Percentiles rank a stretch among this genome's conserved stretches.
phyloP scores from a whole-genome alignment of 2,329 filamentous ascomycete species.

The Exophiala calicioides region DNA sequence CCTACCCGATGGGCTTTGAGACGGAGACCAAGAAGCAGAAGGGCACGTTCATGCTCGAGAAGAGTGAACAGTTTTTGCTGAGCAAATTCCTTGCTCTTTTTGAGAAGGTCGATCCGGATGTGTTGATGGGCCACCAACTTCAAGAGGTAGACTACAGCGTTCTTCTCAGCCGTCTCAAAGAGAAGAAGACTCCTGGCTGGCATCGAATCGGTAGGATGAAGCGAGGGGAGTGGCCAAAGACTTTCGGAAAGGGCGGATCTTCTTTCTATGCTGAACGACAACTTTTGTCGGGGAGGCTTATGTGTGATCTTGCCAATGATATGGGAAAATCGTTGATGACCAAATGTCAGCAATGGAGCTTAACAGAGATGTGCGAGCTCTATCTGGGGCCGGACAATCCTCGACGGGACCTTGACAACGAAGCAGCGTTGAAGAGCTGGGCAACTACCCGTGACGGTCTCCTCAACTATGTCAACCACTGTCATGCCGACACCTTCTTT shows the following conservation, averaged over 20 bases:
- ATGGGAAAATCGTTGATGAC: slow-evolving; percentile 96
- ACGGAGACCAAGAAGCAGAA: slow-evolving; percentile 55
- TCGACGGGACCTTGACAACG: slow-evolving; percentile 84
- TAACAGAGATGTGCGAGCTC: slow-evolving; percentile 95
- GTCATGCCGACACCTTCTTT: slow-evolving; percentile 93
- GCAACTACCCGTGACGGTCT: slow-evolving; percentile 79
- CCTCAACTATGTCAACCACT: slow-evolving; percentile 90
- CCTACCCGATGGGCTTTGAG: slow-evolving; percentile 87
- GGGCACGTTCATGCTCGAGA: slow-evolving; percentile 79
- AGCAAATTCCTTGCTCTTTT: slow-evolving; percentile 88
- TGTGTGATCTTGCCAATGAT: slow-evolving; percentile 94
- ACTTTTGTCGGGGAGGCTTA: slow-evolving; percentile 79
- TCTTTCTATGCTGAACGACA: slow-evolving; percentile 94
- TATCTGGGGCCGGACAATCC: slow-evolving; percentile 73
- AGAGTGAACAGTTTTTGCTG: slow-evolving; percentile 80
- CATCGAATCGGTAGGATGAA: slow-evolving; percentile 87
- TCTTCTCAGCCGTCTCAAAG: slow-evolving; percentile 78
- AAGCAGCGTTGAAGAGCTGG: slow-evolving; percentile 83
- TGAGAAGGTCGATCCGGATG: slow-evolving; percentile 86
- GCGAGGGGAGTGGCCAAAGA: slow-evolving; percentile 80
- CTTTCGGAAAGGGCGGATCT: slow-evolving; percentile 79
- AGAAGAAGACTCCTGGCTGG: slow-evolving; percentile 92
- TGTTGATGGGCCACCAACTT: slow-evolving; percentile 90
- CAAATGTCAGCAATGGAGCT: slow-evolving; percentile 96
- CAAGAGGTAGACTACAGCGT: slow-evolving; percentile 96